Evolutionary conservation across 2,329 filamentous ascomycete species (phyloP), one percentile per base, ranked within the genome.

Genomic region (Bipolaris zeicola): DNA sequence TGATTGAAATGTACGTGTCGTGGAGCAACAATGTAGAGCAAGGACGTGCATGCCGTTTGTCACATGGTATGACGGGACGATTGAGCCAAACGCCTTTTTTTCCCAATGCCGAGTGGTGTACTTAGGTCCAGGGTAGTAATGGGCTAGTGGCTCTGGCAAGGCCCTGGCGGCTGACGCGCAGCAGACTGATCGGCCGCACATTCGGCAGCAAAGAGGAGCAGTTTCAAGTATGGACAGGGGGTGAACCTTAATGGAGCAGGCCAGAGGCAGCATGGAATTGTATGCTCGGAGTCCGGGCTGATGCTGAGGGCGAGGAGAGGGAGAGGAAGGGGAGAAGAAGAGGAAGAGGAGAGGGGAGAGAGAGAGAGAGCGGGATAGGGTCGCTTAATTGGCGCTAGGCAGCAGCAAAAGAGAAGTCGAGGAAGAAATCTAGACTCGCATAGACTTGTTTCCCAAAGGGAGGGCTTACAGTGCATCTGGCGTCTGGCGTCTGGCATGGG

Each of bases 381-480:
- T 50, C 37, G 31, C 11, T 33, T 22, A 36, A 36, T 36, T 11
- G 20, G 18, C 34, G 49, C 43, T 47, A 41, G 37, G 31, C 31
- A 38, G 37, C 20, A 47, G 26, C 2, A 28, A 10, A 10, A 28
- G 8, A 8, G 26, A 28, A 3, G 26, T 6, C 7, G 26, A 10
- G 26, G 7, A 10, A 28, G 26, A 28, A 10, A 28, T 42, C 50
- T 53, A 53, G 54, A 57, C 39, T 47, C 38, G 49, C 44, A 57
- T 46, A 22, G 50, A 10, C 38, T 24, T 11, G 22, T 43, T 33
- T 20, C 50, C 39, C 18, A 46, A 38, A 37, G 13, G 20, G 43
- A 28, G 26, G 26, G 26, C 26, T 28, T 28, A 28, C 26, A 28
- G 26, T 28, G 20, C 18, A 34, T 37, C 36, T 28, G 26, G 26